Base-by-base conservation (phyloP, 2,329 filamentous ascomycete genomes). In the Colletotrichum acutatum region DNA sequence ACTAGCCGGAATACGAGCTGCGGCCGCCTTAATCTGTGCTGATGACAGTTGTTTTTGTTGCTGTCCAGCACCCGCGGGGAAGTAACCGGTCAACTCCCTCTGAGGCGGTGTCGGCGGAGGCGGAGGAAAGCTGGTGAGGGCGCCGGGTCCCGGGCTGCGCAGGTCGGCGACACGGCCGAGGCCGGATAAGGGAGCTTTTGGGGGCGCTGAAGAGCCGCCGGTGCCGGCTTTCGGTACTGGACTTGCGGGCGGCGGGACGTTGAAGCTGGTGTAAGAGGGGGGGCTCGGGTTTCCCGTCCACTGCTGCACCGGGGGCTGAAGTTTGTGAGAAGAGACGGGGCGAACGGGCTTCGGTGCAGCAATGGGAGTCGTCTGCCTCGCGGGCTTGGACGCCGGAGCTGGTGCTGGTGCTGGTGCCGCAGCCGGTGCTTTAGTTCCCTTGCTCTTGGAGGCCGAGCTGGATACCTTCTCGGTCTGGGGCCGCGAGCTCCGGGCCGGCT, bases 121-220 rank as follows among this genome's bases (percentile, higher is more conserved):
- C 3, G 70, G 69, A 34, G 69, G 70, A 14, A 72, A 72, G 60
- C 70, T 72, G 11, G 70, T 72, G n/a, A 72, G 28, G n/a, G 60
- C 70, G 16, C 62, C 62, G 22, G 70, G 66, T 3, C 70, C 70
- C 9, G 70, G 70, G 14, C 70, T 72, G 16, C 54, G 53, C n/a
- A 70, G 59, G n/a, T 57, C 26, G 19, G 32, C 19, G 19, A 49
- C 32, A 16, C 46, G 32, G 60, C 54, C 14, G 16, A 49, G 16
- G 16, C 60, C 59, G 11, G 42, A 59, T 11, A 46, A 37, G 3
- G 32, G 22, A 1, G 22, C 49, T 11, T 28, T 49, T 3, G 63
- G 57, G n/a, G 68, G 56, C 0, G 60, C 58, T 5, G 58, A 37
- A 7, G 58, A 42, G 64, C 65, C 46, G 14, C 26, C 22, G 4